Conservation (phyloP, 2,329 filamentous ascomycete species). For the Cercospora sojina region DNA sequence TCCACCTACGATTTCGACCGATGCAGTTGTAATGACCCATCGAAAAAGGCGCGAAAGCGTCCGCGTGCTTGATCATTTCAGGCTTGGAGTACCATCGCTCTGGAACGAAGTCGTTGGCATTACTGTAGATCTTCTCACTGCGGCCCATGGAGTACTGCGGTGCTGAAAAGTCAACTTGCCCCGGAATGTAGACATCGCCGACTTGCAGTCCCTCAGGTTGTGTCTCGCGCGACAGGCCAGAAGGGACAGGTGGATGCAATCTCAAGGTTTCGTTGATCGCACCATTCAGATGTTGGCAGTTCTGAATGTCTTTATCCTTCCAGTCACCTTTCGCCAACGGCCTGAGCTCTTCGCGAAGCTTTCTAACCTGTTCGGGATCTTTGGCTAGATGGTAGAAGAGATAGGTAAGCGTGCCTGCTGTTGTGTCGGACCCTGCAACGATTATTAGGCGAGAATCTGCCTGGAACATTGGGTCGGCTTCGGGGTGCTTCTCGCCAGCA, state of each 20-base stretch:
- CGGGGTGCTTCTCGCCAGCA: conserved; percentile 28
- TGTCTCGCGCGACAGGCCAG: conserved; percentile 39
- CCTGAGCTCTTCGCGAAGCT: conserved; percentile 39
- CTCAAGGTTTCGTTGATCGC: conserved; percentile 47
- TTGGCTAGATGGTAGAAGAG: conserved; percentile 44
- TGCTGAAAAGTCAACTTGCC: conserved; percentile 24
- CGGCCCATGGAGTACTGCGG: conserved; percentile 30
- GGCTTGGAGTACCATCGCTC: conserved; percentile 41
- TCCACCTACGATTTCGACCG: conserved; percentile 33
- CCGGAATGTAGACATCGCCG: conserved; percentile 40
- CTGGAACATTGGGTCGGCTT: conserved; percentile 30
- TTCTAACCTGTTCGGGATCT: conserved; percentile 33
- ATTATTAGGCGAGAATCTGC: conserved; percentile 36
- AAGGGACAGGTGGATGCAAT: conserved; percentile 43
- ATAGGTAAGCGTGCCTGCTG: conserved; percentile 42
- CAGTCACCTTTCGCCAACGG: conserved; percentile 23
- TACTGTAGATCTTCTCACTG: conserved; percentile 34
- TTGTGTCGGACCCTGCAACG: conserved; percentile 46
- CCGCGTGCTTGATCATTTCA: conserved; percentile 39
- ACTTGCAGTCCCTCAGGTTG: conserved; percentile 41
- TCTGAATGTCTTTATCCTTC: conserved; percentile 30
- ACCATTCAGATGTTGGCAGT: conserved; percentile 39
- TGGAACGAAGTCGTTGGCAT: conserved; percentile 36
- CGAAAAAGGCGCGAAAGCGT: conserved; percentile 41
- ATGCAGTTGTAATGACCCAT: conserved; percentile 41